Conservation (phyloP, 192 early-diverging fungal genomes). For the Bifiguratus adelaidae region DNA sequence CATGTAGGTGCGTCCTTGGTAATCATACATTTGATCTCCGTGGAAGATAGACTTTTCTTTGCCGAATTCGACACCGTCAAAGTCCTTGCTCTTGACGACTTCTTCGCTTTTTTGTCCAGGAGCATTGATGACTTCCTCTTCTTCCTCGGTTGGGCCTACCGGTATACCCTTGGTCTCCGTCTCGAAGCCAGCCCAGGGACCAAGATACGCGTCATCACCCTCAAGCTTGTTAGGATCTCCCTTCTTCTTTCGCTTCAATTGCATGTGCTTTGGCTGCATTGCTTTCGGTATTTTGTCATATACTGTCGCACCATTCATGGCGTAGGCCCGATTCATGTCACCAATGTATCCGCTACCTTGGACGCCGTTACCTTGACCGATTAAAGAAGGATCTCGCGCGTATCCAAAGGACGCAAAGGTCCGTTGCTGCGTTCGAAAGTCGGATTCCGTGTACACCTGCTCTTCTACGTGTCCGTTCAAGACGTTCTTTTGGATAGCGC, state of each 20-base stretch:
- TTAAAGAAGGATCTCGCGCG: slow-evolving; percentile 65
- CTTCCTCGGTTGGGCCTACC: slow-evolving; percentile 43
- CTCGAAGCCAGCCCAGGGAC: slow-evolving; percentile 93
- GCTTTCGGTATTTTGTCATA: slow-evolving; percentile 28
- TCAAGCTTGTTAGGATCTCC: slow-evolving; percentile 68
- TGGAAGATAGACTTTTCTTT: slow-evolving; percentile 81
- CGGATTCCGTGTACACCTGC: slow-evolving; percentile 52
- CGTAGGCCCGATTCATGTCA: slow-evolving; percentile 37
- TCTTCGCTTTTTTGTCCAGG: slow-evolving; percentile 22
- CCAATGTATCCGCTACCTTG: slow-evolving; percentile 53
- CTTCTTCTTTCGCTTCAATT: slow-evolving; percentile 60
- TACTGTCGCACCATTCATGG: slow-evolving; percentile 40
- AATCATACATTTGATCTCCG: slow-evolving; percentile 78
- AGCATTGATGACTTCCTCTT: slow-evolving; percentile 18
- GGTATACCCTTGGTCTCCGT: slow-evolving; percentile 59
- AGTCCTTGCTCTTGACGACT: too few species aligned
- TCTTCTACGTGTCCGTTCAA: slow-evolving; percentile 72
- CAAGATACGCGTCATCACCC: slow-evolving; percentile 68
- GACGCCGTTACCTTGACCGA: slow-evolving; percentile 27
- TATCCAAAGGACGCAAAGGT: slow-evolving; percentile 74
- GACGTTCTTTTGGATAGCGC: slow-evolving; percentile 35
- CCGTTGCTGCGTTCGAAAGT: slow-evolving; percentile 78
- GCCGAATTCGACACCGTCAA: too few species aligned
- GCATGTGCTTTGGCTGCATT: slow-evolving; percentile 19
- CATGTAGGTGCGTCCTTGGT: slow-evolving; percentile 94